Evolutionary conservation across 2,329 filamentous ascomycete species (phyloP).

Genomic region (Hirsutella minnesotensis): DNA sequence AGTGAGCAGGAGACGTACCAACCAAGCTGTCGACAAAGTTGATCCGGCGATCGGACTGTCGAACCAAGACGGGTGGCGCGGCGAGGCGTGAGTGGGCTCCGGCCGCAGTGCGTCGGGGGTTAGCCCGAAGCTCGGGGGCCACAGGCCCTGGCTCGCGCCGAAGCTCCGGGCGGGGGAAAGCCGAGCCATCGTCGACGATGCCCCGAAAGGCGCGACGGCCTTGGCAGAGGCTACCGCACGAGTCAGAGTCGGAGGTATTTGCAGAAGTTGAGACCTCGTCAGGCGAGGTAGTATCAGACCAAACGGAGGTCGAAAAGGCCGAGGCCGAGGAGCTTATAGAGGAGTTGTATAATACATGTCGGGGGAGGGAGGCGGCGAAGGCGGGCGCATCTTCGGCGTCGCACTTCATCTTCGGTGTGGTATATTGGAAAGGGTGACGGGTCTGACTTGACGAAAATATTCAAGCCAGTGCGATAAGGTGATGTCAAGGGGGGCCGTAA

Average conservation of each 20-base stretch:
- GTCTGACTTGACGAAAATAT: slow-evolving; percentile 14
- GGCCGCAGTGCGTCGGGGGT: slow-evolving; percentile 45
- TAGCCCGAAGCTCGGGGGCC: slow-evolving; percentile 51
- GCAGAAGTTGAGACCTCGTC: slow-evolving; percentile 48
- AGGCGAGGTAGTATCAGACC: slow-evolving; percentile 61
- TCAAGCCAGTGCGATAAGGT: slow-evolving; percentile 18
- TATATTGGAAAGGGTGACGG: slow-evolving; percentile 14
- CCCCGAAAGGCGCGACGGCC: slow-evolving; percentile 4
- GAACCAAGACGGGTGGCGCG: slow-evolving; percentile 63
- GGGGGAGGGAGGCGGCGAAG: slow-evolving; percentile 32
- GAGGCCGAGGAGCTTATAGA: slow-evolving; percentile 65
- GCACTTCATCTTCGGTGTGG: slow-evolving; percentile 44
- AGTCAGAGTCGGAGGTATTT: slow-evolving; percentile 43
- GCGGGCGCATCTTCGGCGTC: slow-evolving; percentile 40
- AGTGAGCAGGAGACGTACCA: slow-evolving; percentile 57
- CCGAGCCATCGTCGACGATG: slow-evolving; percentile 11
- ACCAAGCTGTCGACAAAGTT: slow-evolving; percentile 95
- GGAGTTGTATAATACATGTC: slow-evolving; percentile 52
- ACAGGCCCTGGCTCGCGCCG: slow-evolving; percentile 31
- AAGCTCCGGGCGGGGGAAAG: slow-evolving; percentile 10
- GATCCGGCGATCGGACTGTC: slow-evolving; percentile 84
- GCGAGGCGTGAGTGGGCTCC: slow-evolving; percentile 43
- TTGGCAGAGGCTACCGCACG: slow-evolving; percentile 24
- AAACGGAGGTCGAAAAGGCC: slow-evolving; percentile 67
- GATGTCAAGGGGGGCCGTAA: no score